phyloP scores from a whole-genome alignment of 2,329 filamentous ascomycete genomes.

The Fusarium avenaceum region DNA sequence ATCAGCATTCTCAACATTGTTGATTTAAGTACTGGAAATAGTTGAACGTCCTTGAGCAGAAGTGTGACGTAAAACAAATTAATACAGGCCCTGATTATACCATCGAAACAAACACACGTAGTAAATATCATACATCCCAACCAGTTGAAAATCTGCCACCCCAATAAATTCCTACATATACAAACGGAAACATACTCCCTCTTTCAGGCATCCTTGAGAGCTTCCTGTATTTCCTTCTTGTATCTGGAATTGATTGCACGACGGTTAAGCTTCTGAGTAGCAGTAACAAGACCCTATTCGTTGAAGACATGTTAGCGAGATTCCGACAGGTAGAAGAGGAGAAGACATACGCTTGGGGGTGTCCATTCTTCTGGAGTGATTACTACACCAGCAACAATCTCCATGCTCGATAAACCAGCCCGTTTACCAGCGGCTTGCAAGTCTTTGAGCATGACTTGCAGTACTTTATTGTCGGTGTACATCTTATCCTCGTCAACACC shows the following conservation, averaged over 20 bases:
- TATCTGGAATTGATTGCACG: conserved; percentile 63
- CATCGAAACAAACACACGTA: too few species aligned
- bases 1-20: too few species aligned
- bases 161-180: too few species aligned
- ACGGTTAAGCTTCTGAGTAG: conserved; percentile 71
- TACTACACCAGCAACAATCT: conserved; percentile 81
- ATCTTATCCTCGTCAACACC: conserved; percentile 77
- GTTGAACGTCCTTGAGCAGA: too few species aligned
- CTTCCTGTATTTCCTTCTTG: conserved; percentile 60
- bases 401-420: conserved; percentile 76
- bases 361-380: conserved; percentile 90
- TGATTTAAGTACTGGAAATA: too few species aligned
- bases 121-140: too few species aligned
- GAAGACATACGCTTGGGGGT: conserved; percentile 76
- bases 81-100: too few species aligned
- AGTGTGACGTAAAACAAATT: too few species aligned
- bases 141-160: too few species aligned
- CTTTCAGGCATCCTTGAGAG: conserved; percentile 7
- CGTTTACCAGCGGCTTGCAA: conserved; percentile 73
- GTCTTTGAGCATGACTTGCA: conserved; percentile 72
- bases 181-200: background rate
- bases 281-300: conserved; percentile 67
- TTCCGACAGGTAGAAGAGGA: rapidly evolving
- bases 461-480: conserved; percentile 74
- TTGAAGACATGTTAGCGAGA: too few species aligned